Conservation (phyloP, 495 filamentous ascomycete genomes). For the Neurospora sp. region DNA sequence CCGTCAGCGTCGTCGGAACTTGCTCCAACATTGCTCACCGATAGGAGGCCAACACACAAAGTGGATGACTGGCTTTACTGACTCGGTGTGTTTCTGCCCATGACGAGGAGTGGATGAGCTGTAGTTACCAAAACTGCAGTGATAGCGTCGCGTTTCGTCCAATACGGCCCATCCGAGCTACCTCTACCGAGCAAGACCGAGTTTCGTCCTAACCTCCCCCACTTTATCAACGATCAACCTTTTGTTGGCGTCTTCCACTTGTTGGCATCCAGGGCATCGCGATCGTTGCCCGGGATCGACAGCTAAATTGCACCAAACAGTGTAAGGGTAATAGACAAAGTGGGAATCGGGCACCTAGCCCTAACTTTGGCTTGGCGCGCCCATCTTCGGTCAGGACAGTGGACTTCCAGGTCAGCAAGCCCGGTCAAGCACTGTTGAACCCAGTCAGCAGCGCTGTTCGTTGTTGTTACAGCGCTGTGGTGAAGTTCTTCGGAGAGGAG, state of each 20-base stretch:
- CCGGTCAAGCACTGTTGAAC: background rate
- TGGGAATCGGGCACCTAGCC: background rate
- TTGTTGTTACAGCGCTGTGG: background rate
- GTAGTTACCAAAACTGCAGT: background rate
- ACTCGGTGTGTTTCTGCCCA: background rate
- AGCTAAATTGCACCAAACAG: background rate
- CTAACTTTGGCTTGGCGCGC: background rate
- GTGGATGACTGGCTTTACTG: background rate
- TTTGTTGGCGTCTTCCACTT: background rate
- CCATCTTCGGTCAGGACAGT: background rate
- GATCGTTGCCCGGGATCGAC: background rate
- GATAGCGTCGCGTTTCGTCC: background rate
- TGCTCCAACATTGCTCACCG: background rate
- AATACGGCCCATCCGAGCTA: background rate
- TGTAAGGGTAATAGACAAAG: background rate
- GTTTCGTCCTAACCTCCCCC: background rate
- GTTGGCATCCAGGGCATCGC: background rate
- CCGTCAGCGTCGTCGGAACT: background rate
- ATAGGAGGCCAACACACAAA: background rate
- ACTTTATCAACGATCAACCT: background rate
- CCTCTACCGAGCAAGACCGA: background rate
- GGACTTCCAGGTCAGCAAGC: background rate
- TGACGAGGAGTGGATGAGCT: background rate
- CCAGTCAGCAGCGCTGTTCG: background rate
- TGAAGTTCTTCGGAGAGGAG: background rate